Conservation (phyloP, 2,329 filamentous ascomycete genomes). For the Fusarium sp. region DNA sequence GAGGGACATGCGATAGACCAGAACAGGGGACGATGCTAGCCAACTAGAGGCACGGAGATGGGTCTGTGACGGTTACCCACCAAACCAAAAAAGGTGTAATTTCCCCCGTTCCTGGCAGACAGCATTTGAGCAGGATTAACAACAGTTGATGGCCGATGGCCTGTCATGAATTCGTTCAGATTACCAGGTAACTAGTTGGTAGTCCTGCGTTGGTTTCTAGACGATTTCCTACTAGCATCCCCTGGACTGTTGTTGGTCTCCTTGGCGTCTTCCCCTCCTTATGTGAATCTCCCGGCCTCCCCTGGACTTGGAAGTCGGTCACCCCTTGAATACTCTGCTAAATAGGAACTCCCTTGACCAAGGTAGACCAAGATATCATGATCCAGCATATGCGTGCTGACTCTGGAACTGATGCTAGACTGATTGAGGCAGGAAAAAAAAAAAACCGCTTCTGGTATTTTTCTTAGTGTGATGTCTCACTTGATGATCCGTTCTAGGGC, state of each 20-base stretch:
- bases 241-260: constrained; percentile 22
- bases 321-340: constrained; percentile 6
- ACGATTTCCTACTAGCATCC: neutral
- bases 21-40: constrained; percentile 10
- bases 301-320: constrained; percentile 3
- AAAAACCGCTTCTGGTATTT: constrained; percentile 21
- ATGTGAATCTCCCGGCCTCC: constrained; percentile 16
- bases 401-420: constrained; percentile 27
- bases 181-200: neutral
- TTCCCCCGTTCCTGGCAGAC: constrained; percentile 21
- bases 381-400: neutral
- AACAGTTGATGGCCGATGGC: neutral
- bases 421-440: neutral
- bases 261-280: neutral
- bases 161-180: neutral
- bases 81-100: constrained; percentile 23
- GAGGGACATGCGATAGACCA: constrained; percentile 17
- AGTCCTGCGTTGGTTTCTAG: neutral
- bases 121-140: constrained; percentile 5
- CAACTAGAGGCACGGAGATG: constrained; percentile 16
- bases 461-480: constrained; percentile 17
- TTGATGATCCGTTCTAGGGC: neutral
- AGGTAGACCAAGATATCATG: neutral
- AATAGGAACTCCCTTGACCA: constrained; percentile 8
- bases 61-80: constrained; percentile 5